Evolutionary conservation across 2,329 filamentous ascomycete species (phyloP), one percentile per base, ranked within the genome.

Genomic region (Pestalotiopsis sp.): DNA sequence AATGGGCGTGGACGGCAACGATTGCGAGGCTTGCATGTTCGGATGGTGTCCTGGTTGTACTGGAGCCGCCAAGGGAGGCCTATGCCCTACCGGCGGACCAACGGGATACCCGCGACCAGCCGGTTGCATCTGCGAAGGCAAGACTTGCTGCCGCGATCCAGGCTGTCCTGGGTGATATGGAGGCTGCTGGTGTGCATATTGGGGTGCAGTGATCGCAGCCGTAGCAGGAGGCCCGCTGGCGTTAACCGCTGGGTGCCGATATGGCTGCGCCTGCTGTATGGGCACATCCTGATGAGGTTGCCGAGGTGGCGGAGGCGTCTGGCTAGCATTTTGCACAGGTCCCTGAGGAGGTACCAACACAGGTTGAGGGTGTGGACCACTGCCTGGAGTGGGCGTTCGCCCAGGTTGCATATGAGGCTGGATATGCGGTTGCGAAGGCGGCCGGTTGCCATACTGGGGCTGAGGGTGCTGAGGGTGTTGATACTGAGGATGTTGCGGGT

Each of bases 341-440:
- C 78, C 66, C 38, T 79, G 77, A 3, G 77, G 77, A n/a, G 77
- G 75, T 25, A 78, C 66, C 38, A 78, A 71, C 5, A 78, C 77
- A 2, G 76, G 71, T 58, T 75, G 74, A 39, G 76, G 72, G 58
- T 74, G 66, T 49, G 77, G 75, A 38, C 73, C 71, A 20, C 70
- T 70, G 14, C 68, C 73, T 41, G 79, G 79, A 7, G 80, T 72
- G 73, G 79, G 75, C 73, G 77, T 78, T 60, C 81, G 79, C 58
- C 78, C 79, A 63, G 81, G 75, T 61, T 75, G 71, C 39, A 36
- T 36, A 59, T 59, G 57, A n/a, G 20, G 57, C 20, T 59, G 57
- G 11, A 41, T 62, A 38, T 38, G 36, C n/a, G 74, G 75, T 57
- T 74, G 75, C 38, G 73, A 69, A 14, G 72, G 67, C 62, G 74